A percentile compares a stretch with the other conserved stretches of the same genome.
These are phyloP conservation scores for Brassica rapa DNA, from an alignment of 345 rosid species.

Conservation along the genomic window DNA sequence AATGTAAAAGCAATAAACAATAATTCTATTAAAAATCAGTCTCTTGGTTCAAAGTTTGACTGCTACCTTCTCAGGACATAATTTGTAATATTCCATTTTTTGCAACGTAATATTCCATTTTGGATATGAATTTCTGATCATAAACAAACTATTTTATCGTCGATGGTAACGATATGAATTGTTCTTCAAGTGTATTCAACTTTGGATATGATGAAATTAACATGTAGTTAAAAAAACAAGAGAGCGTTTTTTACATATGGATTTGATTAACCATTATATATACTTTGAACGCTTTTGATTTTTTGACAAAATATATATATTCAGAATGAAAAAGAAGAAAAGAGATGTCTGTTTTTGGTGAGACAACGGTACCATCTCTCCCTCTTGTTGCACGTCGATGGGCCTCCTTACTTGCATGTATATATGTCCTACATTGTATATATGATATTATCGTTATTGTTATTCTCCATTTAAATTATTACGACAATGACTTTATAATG, in stretches of 20 bases:
- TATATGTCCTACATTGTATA: conserved; percentile 32
- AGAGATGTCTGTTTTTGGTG: conserved; percentile 36
- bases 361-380: conserved; percentile 33
- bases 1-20: not conserved
- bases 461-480: conserved; percentile 34
- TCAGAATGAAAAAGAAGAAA: not conserved
- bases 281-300: not conserved
- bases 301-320: not conserved
- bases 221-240: not conserved
- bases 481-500: conserved; percentile 32
- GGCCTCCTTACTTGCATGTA: conserved; percentile 35
- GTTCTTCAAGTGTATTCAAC: not conserved
- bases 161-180: not conserved
- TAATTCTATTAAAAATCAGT: not conserved
- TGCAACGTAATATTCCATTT: too few species aligned
- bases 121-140: too few species aligned
- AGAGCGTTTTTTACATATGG: not conserved
- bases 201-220: not conserved
- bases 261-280: not conserved
- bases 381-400: conserved; percentile 37
- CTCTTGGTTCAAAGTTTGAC: not conserved
- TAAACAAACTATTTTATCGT: not conserved
- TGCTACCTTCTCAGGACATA: not conserved
- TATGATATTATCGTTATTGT: conserved; percentile 8
- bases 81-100: not conserved